A percentile compares a stretch with the other conserved stretches of the same genome.
phyloP scores from a whole-genome alignment of 2,329 filamentous ascomycete genomes.

The Talaromyces sp. region DNA sequence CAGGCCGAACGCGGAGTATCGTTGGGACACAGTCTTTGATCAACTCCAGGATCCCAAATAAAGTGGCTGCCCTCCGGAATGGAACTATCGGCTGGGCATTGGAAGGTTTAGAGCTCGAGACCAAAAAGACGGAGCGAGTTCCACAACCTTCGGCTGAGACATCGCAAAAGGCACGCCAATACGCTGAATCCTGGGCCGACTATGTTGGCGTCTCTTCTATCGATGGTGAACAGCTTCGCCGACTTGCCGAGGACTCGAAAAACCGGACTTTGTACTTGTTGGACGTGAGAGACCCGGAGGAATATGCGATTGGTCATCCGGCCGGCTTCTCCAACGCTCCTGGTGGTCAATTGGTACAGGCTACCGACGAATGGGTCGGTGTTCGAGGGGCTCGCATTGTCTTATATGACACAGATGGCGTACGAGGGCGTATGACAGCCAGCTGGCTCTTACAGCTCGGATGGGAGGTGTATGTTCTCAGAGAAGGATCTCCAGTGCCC shows the following conservation, averaged over 20 bases:
- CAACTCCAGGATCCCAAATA: conserved; percentile 21
- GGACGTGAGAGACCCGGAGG: conserved; percentile 24
- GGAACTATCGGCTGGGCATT: conserved; percentile 28
- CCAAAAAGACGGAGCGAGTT: conserved; percentile 14
- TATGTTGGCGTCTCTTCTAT: conserved; percentile 1
- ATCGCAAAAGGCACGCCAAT: conserved; percentile 1
- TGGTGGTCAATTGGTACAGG: conserved; percentile 26
- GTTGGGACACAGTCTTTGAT: conserved; percentile 24
- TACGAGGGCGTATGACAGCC: conserved; percentile 24
- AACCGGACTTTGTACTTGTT: conserved; percentile 21
- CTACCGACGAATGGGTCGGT: conserved; percentile 27
- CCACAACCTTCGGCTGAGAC: conserved; percentile 10
- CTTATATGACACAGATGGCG: conserved; percentile 23
- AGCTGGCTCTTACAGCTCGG: conserved; percentile 26
- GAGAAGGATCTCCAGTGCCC: conserved; percentile 12
- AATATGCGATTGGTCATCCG: conserved; percentile 20
- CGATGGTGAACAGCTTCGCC: conserved; percentile 1
- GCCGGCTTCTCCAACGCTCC: conserved; percentile 23
- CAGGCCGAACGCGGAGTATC: conserved; percentile 27
- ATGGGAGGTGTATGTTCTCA: conserved; percentile 24
- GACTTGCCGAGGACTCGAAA: conserved; percentile 11
- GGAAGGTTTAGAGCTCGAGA: conserved; percentile 21
- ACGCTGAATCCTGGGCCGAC: conserved; percentile 3
- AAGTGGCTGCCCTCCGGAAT: conserved; percentile 23
- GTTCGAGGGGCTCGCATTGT: conserved; percentile 24